Base-by-base conservation (phyloP, 2,329 filamentous ascomycete genomes). In the Ceratocystiopsis sp. region DNA sequence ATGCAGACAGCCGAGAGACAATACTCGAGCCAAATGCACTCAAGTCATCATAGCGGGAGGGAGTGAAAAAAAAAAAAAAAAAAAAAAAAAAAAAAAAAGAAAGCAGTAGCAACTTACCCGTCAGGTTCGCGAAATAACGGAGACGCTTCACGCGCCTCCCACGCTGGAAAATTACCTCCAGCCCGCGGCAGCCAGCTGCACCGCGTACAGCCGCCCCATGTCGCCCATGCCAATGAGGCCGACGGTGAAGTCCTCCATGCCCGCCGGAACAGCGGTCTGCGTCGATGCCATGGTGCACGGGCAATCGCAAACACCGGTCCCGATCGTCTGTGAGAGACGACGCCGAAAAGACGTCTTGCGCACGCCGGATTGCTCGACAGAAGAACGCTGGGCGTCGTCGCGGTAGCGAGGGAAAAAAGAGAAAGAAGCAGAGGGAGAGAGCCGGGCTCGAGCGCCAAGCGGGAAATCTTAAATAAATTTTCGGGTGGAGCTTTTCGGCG, bases 21-120 rank as follows among this genome's bases (percentile, higher is more conserved):
- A 86, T 93, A 73, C 89, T 96, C 89, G 85, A 96, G 89, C 89
- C 89, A 96, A 96, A 96, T 96, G 89, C 89, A 87, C 89, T 96
- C 89, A 89, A 85, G 89, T 96, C 89, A 96, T 96, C 89, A 93
- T 86, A 14, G 25, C 15, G 10, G 29, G 13, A 17, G 18, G 5
- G 13, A 15, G n/a, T 12, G 18, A 11, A 34, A 40, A 11, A 16
- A 34, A 13, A 34, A 21, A n/a, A 10, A 25, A 12, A 15, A 7
- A 36, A 36, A 29, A 38, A 15, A 41, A 19, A 36, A 17, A 34
- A 17, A 33, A 33, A 38, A 35, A 35, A 44, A 12, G 7, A 35
- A 18, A 33, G 25, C 10, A 4, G 10, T n/a, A n/a, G n/a, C n/a
- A 40, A 42, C 39, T 44, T 42, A 46, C 39, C 35, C 25, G 25